phyloP scores from a whole-genome alignment of 768 basidiomycete genomes.

The Galerina marginata region DNA sequence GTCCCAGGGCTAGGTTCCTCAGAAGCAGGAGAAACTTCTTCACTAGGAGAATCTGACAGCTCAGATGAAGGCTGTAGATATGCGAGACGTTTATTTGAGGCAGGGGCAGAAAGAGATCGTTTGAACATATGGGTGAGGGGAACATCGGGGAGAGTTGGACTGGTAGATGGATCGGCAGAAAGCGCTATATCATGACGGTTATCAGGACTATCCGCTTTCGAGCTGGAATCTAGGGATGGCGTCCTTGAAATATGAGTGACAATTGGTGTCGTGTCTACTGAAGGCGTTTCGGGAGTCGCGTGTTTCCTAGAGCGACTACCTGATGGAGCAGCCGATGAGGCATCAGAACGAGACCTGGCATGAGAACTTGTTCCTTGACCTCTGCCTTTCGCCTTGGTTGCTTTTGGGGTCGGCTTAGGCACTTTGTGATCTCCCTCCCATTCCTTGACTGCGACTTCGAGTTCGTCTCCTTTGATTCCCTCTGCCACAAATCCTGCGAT shows the following conservation, averaged over 20 bases:
- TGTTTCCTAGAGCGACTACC: constrained; percentile 6
- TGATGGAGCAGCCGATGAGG: constrained; percentile 4
- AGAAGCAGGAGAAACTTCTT: constrained; percentile 20
- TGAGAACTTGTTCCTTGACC: constrained; percentile 9
- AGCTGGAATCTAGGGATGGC: constrained; percentile 1
- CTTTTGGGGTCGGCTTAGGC: constrained; percentile 15
- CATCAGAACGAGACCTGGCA: constrained; percentile 12
- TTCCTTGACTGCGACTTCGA: constrained; percentile 66
- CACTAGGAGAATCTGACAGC: constrained; percentile 18
- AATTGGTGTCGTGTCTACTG: constrained; percentile 12
- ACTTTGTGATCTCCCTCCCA: constrained; percentile 51
- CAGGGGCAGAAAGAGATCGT: constrained; percentile 56
- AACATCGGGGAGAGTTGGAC: constrained; percentile 42
- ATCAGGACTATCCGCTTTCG: not conserved
- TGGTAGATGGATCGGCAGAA: constrained; percentile 2
- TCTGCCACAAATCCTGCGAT: constrained; percentile 70
- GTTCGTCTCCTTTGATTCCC: constrained; percentile 67
- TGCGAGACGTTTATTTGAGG: constrained; percentile 15
- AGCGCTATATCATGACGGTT: not conserved
- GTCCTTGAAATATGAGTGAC: constrained; percentile 11
- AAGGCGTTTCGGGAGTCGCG: not conserved
- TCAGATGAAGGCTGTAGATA: constrained; percentile 15
- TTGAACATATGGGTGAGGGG: constrained; percentile 70
- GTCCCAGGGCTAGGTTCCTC: constrained; percentile 20
- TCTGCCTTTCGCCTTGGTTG: constrained; percentile 18